Conservation (phyloP, 208 protist genomes). For the Wallacemonas sp. region DNA sequence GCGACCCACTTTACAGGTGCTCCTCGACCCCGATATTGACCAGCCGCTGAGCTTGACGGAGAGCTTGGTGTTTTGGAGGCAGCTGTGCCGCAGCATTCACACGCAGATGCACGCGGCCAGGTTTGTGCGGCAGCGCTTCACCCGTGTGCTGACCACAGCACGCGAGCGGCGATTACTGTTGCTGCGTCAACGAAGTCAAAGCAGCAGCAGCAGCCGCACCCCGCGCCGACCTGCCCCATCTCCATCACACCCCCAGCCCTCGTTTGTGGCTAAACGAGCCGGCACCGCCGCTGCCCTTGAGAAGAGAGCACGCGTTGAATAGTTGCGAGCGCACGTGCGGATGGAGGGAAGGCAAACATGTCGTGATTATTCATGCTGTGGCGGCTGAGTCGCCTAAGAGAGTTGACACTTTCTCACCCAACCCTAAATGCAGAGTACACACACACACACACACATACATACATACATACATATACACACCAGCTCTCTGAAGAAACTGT, state of each 20-base stretch:
- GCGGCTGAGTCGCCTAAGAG: no score
- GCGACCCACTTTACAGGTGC: slow-evolving; percentile 72
- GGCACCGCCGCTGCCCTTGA: background rate
- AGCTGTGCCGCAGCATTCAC: slow-evolving; percentile 59
- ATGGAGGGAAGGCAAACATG: background rate
- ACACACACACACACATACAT: no score
- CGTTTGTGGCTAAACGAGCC: no score
- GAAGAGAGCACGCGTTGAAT: background rate
- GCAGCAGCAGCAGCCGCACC: slow-evolving; percentile 8
- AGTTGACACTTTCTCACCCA: no score
- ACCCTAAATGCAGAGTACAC: no score
- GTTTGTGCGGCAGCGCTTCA: slow-evolving; percentile 49
- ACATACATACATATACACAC: no score
- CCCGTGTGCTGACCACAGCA: slow-evolving; percentile 30
- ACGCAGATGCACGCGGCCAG: slow-evolving; percentile 64
- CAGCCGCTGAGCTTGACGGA: slow-evolving; percentile 41
- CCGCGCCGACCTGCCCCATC: no score
- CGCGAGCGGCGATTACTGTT: slow-evolving; percentile 11
- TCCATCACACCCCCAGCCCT: no score
- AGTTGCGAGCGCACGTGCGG: no score
- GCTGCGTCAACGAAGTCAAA: background rate
- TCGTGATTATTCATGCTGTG: no score
- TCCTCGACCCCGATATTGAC: slow-evolving; percentile 71
- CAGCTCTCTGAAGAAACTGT: no score
- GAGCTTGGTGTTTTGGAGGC: slow-evolving; percentile 62